Evolutionary conservation across 2,329 filamentous ascomycete species (phyloP).

Genomic region (Emydomyces testavorans): DNA sequence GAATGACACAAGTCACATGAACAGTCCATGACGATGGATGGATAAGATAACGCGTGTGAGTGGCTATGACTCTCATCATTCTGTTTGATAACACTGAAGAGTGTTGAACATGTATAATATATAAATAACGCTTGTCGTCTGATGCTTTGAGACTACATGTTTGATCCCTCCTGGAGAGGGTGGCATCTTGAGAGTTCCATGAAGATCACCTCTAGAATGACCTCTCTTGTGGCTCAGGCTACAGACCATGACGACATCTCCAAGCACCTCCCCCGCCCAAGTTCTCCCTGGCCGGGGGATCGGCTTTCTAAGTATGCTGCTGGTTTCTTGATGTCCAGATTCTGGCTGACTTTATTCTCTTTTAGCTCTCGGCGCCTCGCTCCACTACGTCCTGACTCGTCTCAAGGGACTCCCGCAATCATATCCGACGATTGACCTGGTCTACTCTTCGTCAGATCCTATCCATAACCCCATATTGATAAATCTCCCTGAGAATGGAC

Average conservation of each 20-base stretch:
- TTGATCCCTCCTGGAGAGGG: background rate
- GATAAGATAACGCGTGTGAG: constrained; percentile 1
- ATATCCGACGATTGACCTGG: constrained; percentile 72
- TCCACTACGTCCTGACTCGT: constrained; percentile 78
- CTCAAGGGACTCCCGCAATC: constrained; percentile 75
- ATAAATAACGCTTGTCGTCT: too few relatives aligned
- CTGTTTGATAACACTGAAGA: too few relatives aligned
- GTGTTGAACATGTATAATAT: too few relatives aligned
- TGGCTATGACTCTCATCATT: too few relatives aligned
- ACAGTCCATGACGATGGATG: background rate
- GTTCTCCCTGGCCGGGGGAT: constrained; percentile 56
- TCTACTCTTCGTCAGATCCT: constrained; percentile 65
- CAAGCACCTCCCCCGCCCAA: constrained; percentile 37
- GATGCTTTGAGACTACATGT: background rate
- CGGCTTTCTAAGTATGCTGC: constrained; percentile 46
- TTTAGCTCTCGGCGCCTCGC: constrained; percentile 72
- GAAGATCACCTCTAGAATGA: constrained; percentile 4
- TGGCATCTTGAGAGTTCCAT: background rate
- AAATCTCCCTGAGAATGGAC: constrained; percentile 68
- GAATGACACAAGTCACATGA: constrained; percentile 6
- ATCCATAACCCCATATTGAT: constrained; percentile 64
- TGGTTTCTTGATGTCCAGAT: constrained; percentile 4
- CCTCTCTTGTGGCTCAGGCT: background rate
- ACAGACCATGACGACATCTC: constrained; percentile 26
- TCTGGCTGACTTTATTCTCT: constrained; percentile 4